Evolutionary conservation across 345 rosid species (phyloP).

Genomic region (Hypericum perforatum): DNA sequence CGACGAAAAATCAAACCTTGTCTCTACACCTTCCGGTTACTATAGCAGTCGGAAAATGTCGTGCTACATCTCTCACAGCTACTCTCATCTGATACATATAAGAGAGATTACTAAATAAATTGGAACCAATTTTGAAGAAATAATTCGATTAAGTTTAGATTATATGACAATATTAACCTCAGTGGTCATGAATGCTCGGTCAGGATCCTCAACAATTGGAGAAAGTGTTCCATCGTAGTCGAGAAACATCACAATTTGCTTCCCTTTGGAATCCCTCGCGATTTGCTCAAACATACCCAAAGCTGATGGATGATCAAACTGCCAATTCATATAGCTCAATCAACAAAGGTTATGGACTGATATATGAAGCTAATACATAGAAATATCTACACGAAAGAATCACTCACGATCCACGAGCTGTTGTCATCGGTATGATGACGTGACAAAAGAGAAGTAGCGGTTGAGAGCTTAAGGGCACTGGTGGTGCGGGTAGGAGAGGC

Average conservation of each 20-base stretch:
- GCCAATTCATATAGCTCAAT: constrained; percentile 8
- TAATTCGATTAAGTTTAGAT: no score
- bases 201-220: constrained; percentile 92
- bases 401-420: constrained; percentile 57
- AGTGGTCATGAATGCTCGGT: constrained; percentile 82
- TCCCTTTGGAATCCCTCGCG: constrained; percentile 54
- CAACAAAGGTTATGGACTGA: constrained; percentile 37
- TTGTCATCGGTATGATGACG: constrained; percentile 19
- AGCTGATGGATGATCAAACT: constrained; percentile 79
- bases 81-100: constrained; percentile 58
- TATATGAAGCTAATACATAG: constrained; percentile 3
- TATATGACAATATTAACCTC: constrained; percentile 35
- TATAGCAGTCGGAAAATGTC: constrained; percentile 77
- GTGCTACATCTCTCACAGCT: constrained; percentile 54
- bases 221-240: constrained; percentile 97
- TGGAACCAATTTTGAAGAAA: no score
- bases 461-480: constrained; percentile 19
- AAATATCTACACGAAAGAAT: no score
- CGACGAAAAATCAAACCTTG: no score
- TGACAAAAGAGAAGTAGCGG: constrained; percentile 15
- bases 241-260: constrained; percentile 82
- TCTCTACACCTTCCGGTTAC: constrained; percentile 92
- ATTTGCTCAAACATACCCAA: constrained; percentile 60
- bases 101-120: background rate
- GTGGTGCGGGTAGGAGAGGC: constrained; percentile 89